Evolutionary conservation across 2,329 filamentous ascomycete genomes (phyloP).

Genomic region (Pseudogymnoascus pannorum): DNA sequence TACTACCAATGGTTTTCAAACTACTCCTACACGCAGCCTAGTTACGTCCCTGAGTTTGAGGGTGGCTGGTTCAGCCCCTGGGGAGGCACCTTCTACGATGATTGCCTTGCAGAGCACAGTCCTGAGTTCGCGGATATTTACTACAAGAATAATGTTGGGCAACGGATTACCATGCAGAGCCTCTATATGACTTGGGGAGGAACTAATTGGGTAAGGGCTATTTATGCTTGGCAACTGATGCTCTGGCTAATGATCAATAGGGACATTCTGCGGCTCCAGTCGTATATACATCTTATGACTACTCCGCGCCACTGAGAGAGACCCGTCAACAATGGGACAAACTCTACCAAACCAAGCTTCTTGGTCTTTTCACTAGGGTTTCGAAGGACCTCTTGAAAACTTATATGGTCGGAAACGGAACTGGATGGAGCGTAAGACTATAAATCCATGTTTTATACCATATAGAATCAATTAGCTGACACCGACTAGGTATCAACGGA

Average conservation of each 20-base stretch:
- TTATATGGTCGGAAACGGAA: constrained; percentile 48
- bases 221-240: background rate
- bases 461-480: constrained; percentile 10
- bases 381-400: constrained; percentile 44
- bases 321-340: constrained; percentile 46
- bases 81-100: constrained; percentile 44
- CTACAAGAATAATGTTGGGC: constrained; percentile 49
- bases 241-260: constrained; percentile 3
- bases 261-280: constrained; percentile 35
- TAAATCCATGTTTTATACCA: background rate
- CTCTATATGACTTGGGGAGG: constrained; percentile 49
- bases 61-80: constrained; percentile 47
- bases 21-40: constrained; percentile 46
- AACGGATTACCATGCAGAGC: constrained; percentile 40
- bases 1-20: constrained; percentile 53
- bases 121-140: constrained; percentile 46
- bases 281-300: constrained; percentile 41
- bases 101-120: constrained; percentile 39
- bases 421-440: constrained; percentile 34
- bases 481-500: constrained; percentile 27
- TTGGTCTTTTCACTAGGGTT: constrained; percentile 46
- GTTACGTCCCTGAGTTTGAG: constrained; percentile 46
- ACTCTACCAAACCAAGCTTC: constrained; percentile 46
- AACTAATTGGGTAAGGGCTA: constrained; percentile 42
- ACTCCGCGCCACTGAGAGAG: constrained; percentile 44